Conservation (phyloP, 495 filamentous ascomycete species). For the Sabuloglossum arenarium region DNA sequence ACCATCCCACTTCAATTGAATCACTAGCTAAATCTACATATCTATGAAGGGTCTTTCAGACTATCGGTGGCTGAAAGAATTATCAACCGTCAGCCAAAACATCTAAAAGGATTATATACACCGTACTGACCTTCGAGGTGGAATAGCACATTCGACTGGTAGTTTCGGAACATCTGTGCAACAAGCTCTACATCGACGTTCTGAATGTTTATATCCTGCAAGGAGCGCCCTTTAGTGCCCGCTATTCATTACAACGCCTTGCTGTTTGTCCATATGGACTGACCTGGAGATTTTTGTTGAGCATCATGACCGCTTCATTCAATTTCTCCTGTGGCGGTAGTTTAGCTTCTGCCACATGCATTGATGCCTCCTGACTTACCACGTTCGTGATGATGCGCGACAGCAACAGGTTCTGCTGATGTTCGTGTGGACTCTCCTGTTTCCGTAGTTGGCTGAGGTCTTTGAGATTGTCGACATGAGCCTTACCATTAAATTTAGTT, state of each 20-base stretch:
- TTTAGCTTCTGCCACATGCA: background rate
- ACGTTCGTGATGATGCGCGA: constrained; percentile 95
- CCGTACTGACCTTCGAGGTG: constrained; percentile 64
- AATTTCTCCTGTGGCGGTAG: constrained; percentile 59
- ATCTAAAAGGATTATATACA: background rate
- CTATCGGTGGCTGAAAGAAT: constrained; percentile 51
- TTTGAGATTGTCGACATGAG: background rate
- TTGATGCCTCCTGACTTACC: constrained; percentile 29
- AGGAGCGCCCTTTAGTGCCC: background rate
- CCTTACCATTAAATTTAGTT: constrained; percentile 7
- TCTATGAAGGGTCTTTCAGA: constrained; percentile 53
- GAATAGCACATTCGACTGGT: constrained; percentile 92
- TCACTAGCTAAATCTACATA: background rate
- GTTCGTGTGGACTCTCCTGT: constrained; percentile 91
- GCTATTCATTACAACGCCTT: background rate
- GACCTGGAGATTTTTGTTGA: constrained; percentile 86
- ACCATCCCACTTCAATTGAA: background rate
- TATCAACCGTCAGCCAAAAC: background rate
- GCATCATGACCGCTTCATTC: constrained; percentile 76
- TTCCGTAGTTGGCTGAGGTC: background rate
- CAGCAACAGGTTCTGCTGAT: constrained; percentile 83
- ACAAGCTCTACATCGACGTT: constrained; percentile 98
- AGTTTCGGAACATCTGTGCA: constrained; percentile 99
- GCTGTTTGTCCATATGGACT: background rate
- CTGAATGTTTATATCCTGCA: constrained; percentile 84